Percentiles rank a stretch among this genome's conserved stretches.
phyloP scores from a whole-genome alignment of 139 green algal genomes.

The Limnomonas spitsbergensis region DNA sequence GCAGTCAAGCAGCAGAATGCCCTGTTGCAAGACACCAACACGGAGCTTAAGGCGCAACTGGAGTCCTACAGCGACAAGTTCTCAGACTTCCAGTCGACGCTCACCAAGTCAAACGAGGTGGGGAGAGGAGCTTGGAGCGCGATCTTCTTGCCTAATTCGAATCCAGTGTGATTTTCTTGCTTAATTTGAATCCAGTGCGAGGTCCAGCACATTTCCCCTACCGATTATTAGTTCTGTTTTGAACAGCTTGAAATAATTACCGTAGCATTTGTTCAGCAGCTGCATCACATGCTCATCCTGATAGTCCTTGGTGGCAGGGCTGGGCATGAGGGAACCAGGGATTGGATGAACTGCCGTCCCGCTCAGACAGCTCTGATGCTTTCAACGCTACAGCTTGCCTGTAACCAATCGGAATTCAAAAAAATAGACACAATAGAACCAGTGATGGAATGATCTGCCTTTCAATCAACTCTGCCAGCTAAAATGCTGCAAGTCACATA shows the following conservation, averaged over 20 bases:
- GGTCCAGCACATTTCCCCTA: too few species aligned
- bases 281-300: not conserved
- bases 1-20: constrained; percentile 22
- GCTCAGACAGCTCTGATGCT: too few species aligned
- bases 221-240: not conserved
- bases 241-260: not conserved
- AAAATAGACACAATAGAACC: too few species aligned
- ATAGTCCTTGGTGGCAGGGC: not conserved
- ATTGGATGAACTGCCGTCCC: too few species aligned
- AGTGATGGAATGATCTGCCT: too few species aligned
- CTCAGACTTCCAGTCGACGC: constrained; percentile 30
- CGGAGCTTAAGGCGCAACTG: constrained; percentile 34
- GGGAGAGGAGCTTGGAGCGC: not conserved
- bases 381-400: too few species aligned
- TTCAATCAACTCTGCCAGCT: too few species aligned
- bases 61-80: constrained; percentile 32
- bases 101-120: constrained; percentile 42
- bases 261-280: not conserved
- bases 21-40: constrained; percentile 25
- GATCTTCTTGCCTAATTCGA: not conserved
- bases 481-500: too few species aligned
- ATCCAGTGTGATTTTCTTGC: not conserved
- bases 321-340: too few species aligned
- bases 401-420: too few species aligned
- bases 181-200: not conserved